These are phyloP conservation scores for Friedmanniomyces simplex DNA, from an alignment of 495 filamentous ascomycete species.

Conservation along the genomic window DNA sequence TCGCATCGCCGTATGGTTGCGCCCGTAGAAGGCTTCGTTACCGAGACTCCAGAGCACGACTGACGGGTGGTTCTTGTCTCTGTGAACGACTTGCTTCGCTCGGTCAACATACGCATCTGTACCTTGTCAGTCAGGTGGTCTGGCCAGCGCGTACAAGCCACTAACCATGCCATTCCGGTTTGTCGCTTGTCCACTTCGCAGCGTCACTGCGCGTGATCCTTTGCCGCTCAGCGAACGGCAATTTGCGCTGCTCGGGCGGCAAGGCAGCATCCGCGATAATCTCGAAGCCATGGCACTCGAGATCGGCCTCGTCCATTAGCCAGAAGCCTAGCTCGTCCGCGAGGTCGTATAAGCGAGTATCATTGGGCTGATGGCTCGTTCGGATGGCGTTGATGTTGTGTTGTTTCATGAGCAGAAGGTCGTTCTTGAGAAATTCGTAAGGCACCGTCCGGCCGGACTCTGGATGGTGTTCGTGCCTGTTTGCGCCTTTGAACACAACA, in stretches of 20 bases:
- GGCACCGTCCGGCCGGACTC: constrained; percentile 22
- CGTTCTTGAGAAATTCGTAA: constrained; percentile 18
- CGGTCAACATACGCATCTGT: constrained; percentile 53
- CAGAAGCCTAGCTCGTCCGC: constrained; percentile 59
- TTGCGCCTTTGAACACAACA: constrained; percentile 23
- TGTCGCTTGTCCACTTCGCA: constrained; percentile 50
- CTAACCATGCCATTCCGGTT: constrained; percentile 45
- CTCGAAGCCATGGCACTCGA: constrained; percentile 58
- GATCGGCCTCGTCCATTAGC: constrained; percentile 62
- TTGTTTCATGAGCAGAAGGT: constrained; percentile 22
- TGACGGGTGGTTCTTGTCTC: constrained; percentile 56
- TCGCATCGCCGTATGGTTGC: constrained; percentile 55
- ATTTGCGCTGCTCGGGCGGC: constrained; percentile 33
- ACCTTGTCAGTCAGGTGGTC: background rate
- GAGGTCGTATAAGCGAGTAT: constrained; percentile 39
- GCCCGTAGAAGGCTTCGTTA: constrained; percentile 59
- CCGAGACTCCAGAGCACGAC: constrained; percentile 64
- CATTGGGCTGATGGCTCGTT: constrained; percentile 23
- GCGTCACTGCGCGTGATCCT: constrained; percentile 40
- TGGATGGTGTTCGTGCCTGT: constrained; percentile 27
- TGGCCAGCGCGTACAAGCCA: background rate
- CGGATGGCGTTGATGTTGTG: constrained; percentile 28
- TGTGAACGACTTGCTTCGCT: constrained; percentile 48
- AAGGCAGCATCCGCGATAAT: constrained; percentile 35
- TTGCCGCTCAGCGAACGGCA: constrained; percentile 45